Percentiles rank a stretch among this genome's conserved stretches.
Evolutionary conservation across 1,284 basidiomycete genomes (phyloP).

Genomic region (Wolfiporia cocos): DNA sequence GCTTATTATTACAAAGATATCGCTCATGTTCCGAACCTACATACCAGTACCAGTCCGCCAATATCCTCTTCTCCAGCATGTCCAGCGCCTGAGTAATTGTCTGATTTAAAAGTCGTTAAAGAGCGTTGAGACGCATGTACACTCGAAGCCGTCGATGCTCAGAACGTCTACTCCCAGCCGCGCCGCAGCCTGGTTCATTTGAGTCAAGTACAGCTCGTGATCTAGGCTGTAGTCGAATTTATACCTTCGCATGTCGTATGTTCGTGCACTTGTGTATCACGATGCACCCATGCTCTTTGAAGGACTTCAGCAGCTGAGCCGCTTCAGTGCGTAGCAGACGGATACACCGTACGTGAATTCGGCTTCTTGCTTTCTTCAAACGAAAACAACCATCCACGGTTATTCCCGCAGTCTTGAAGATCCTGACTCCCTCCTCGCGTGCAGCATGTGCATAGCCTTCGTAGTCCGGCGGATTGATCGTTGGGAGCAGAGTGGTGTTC

Average conservation of each 20-base stretch:
- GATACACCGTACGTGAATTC: too few relatives aligned
- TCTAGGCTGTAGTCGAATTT: too few relatives aligned
- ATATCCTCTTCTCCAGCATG: constrained; percentile 96
- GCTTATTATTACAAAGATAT: too few relatives aligned
- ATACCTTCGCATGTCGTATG: constrained; percentile 82
- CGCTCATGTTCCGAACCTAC: too few relatives aligned
- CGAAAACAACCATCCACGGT: constrained; percentile 46
- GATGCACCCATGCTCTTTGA: constrained; percentile 72
- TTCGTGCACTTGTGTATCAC: constrained; percentile 93
- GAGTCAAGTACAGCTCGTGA: too few relatives aligned
- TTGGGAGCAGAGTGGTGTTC: constrained; percentile 88
- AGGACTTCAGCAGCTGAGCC: constrained; percentile 73
- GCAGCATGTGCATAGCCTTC: constrained; percentile 77
- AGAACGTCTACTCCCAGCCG: constrained; percentile 80
- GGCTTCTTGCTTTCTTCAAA: too few relatives aligned
- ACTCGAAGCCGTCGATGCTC: constrained; percentile 89
- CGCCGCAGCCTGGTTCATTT: constrained; percentile 46
- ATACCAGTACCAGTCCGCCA: constrained; percentile 81
- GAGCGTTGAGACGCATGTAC: constrained; percentile 30
- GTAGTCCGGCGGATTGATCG: constrained; percentile 91
- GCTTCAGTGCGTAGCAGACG: too few relatives aligned
- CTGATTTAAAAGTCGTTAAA: not conserved
- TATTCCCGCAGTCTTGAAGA: constrained; percentile 93
- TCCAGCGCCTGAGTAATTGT: constrained; percentile 63
- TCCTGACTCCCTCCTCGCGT: constrained; percentile 81